Conservation (phyloP, 768 basidiomycete genomes). For the Chalciporus piperatus region DNA sequence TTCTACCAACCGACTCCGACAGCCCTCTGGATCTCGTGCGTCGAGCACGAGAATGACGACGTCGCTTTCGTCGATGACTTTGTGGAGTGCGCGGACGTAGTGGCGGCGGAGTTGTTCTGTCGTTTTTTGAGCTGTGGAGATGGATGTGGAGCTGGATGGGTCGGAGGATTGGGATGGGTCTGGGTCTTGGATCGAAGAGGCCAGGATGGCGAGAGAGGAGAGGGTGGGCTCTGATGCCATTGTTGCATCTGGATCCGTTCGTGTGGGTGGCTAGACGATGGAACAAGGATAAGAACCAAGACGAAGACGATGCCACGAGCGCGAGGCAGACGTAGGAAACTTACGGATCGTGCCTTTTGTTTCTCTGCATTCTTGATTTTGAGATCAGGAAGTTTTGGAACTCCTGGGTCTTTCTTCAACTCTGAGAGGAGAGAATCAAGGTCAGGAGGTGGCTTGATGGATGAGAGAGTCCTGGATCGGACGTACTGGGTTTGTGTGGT, state of each 20-base stretch:
- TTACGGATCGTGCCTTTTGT: slow-evolving; percentile 41
- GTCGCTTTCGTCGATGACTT: slow-evolving; percentile 92
- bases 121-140: slow-evolving; percentile 40
- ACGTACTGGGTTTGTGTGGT: slow-evolving; percentile 27
- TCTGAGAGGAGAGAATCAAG: slow-evolving; percentile 39
- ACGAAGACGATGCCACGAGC: too few relatives aligned
- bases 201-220: slow-evolving; percentile 55
- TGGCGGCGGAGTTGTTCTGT: slow-evolving; percentile 70
- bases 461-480: background rate
- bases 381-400: slow-evolving; percentile 77
- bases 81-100: slow-evolving; percentile 78
- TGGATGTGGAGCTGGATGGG: slow-evolving; percentile 31
- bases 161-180: background rate
- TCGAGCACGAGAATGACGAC: slow-evolving; percentile 89
- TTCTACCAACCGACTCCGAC: slow-evolving; percentile 87
- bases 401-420: slow-evolving; percentile 85
- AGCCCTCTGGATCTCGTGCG: slow-evolving; percentile 93
- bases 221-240: slow-evolving; percentile 78
- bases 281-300: too few relatives aligned
- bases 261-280: slow-evolving; percentile 21
- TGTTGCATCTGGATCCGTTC: slow-evolving; percentile 47
- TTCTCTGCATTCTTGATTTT: slow-evolving; percentile 58
- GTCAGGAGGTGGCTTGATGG: slow-evolving; percentile 6
- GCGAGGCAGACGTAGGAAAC: slow-evolving; percentile 17
- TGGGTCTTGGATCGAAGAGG: slow-evolving; percentile 31